A percentile compares a stretch with the other conserved stretches of the same genome.
Evolutionary conservation across 768 basidiomycete genomes (phyloP).

Genomic region (Rhizopogon vulgaris): DNA sequence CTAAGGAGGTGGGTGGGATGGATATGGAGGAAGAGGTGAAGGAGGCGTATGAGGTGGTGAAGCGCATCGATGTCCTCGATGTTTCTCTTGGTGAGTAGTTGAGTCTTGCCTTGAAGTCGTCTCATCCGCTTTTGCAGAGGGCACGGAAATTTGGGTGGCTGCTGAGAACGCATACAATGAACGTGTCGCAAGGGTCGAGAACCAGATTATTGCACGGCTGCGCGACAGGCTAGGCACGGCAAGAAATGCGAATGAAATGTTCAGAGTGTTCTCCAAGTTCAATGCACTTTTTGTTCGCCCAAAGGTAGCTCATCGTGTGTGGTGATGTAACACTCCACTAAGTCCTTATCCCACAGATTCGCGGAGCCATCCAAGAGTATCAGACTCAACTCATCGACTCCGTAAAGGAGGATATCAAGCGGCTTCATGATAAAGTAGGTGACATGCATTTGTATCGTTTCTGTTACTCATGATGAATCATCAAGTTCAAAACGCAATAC

Average conservation of each 20-base stretch:
- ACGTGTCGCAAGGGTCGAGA: slow-evolving; percentile 94
- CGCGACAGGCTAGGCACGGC: slow-evolving; percentile 92
- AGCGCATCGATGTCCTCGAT: slow-evolving; percentile 93
- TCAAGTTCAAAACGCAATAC: slow-evolving; percentile 91
- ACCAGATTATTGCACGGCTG: slow-evolving; percentile 93
- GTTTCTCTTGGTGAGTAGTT: slow-evolving; percentile 71
- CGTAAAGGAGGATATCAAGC: slow-evolving; percentile 97
- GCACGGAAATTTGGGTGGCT: slow-evolving; percentile 95
- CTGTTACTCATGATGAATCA: slow-evolving; percentile 2
- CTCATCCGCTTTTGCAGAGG: slow-evolving; percentile 49
- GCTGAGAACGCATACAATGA: slow-evolving; percentile 98
- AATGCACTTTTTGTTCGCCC: slow-evolving; percentile 95
- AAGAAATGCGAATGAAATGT: slow-evolving; percentile 98
- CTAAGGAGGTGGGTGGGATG: slow-evolving; percentile 80
- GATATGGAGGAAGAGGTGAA: slow-evolving; percentile 98
- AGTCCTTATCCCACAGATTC: slow-evolving; percentile 48
- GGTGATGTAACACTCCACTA: no score
- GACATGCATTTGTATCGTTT: not conserved
- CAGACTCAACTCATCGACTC: slow-evolving; percentile 98
- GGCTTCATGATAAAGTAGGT: slow-evolving; percentile 81
- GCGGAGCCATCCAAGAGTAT: slow-evolving; percentile 98
- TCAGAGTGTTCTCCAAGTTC: slow-evolving; percentile 97
- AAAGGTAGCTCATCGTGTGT: slow-evolving; percentile 51
- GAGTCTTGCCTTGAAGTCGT: not conserved
- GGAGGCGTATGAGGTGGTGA: slow-evolving; percentile 95